Percentiles rank a stretch among this genome's conserved stretches.
Conservation (phyloP, 2,329 filamentous ascomycete genomes). For the Escovopsis sp. region DNA sequence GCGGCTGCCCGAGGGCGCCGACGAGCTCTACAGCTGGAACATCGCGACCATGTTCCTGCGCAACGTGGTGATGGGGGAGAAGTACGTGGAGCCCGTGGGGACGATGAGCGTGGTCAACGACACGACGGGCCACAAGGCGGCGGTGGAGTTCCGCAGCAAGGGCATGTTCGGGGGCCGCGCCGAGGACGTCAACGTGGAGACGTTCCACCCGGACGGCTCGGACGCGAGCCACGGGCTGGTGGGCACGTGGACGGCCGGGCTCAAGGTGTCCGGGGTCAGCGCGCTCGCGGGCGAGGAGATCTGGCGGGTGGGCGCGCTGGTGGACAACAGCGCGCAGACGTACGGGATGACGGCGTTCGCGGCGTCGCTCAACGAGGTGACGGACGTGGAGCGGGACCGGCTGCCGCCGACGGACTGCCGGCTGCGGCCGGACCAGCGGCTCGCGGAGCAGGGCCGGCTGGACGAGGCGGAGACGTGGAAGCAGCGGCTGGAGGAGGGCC, state of each 20-base stretch:
- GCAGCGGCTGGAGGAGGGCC: constrained; percentile 68
- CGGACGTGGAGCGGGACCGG: constrained; percentile 57
- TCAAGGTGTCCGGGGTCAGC: constrained; percentile 52
- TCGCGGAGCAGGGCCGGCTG: constrained; percentile 66
- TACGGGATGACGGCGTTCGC: constrained; percentile 87
- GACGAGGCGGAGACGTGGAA: constrained; percentile 79
- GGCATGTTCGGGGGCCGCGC: constrained; percentile 94
- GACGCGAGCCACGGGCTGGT: constrained; percentile 52
- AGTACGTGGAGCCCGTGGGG: constrained; percentile 91
- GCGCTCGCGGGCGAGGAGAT: constrained; percentile 49
- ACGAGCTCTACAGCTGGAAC: constrained; percentile 80
- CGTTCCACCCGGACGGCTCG: constrained; percentile 50
- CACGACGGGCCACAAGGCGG: constrained; percentile 64
- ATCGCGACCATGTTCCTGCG: constrained; percentile 80
- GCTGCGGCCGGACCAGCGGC: constrained; percentile 73
- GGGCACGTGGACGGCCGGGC: constrained; percentile 72
- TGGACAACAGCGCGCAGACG: constrained; percentile 62
- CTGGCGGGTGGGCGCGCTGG: constrained; percentile 66
- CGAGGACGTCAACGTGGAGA: constrained; percentile 73
- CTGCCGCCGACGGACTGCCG: constrained; percentile 72
- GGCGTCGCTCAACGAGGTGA: constrained; percentile 76
- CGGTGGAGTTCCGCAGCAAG: constrained; percentile 84
- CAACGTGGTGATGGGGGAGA: constrained; percentile 95
- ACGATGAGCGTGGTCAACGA: constrained; percentile 80
- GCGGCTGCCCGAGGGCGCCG: constrained; percentile 46